A percentile compares a stretch with the other conserved stretches of the same genome.
phyloP scores from a whole-genome alignment of 2,329 filamentous ascomycete genomes.

The Arthroderma uncinatum region DNA sequence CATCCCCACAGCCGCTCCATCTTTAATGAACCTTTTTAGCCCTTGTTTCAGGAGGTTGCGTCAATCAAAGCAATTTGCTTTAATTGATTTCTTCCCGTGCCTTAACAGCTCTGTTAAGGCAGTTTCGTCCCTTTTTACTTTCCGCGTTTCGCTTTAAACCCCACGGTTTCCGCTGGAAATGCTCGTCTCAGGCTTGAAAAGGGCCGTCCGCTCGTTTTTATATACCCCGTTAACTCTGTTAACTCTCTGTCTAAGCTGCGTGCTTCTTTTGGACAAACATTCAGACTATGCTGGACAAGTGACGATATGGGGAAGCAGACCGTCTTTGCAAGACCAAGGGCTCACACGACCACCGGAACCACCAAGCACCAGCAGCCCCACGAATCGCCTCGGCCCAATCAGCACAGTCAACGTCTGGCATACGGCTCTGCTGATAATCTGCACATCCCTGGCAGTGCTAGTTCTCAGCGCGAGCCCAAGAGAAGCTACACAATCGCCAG shows the following conservation, averaged over 20 bases:
- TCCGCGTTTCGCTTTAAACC: not conserved
- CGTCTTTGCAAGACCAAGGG: not conserved
- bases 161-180: not conserved
- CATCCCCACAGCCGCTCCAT: not conserved
- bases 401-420: not conserved
- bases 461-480: not conserved
- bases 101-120: conserved; percentile 1
- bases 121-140: not conserved
- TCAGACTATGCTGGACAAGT: not conserved
- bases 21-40: conserved; percentile 1
- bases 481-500: conserved; percentile 2
- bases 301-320: conserved; percentile 1
- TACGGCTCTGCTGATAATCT: not conserved
- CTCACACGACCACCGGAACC: not conserved
- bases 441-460: not conserved
- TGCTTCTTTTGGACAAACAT: not conserved
- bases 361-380: not conserved
- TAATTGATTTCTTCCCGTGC: not conserved
- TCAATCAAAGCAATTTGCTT: conserved; percentile 4
- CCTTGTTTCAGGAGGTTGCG: not conserved
- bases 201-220: not conserved
- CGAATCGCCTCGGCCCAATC: not conserved
- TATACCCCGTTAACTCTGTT: not conserved
- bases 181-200: not conserved
- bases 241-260: not conserved